Percentiles rank a stretch among this genome's conserved stretches.
Conservation (phyloP, 2,329 filamentous ascomycete species). For the Periglandula ipomoeae region DNA sequence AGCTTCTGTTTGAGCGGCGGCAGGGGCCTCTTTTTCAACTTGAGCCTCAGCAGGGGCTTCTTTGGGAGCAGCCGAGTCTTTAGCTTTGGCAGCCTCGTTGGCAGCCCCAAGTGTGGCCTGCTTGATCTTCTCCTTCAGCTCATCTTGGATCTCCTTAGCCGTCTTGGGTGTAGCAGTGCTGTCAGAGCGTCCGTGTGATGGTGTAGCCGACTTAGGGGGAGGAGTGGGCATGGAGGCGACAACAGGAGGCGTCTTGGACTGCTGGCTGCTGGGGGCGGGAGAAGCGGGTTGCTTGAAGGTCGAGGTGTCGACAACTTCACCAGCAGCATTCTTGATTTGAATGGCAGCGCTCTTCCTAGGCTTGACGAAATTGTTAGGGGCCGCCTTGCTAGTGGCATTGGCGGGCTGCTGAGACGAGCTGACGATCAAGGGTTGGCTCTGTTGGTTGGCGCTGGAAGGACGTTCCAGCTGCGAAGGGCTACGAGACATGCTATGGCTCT, state of each 20-base stretch:
- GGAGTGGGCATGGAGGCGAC: conserved; percentile 71
- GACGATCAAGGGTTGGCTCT: conserved; percentile 47
- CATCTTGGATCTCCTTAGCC: conserved; percentile 70
- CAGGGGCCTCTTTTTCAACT: conserved; percentile 11
- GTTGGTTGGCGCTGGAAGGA: conserved; percentile 56
- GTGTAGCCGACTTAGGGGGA: conserved; percentile 64
- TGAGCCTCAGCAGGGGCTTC: conserved; percentile 22
- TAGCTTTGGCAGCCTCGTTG: conserved; percentile 20
- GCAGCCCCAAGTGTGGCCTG: conserved; percentile 38
- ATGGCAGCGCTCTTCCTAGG: conserved; percentile 65
- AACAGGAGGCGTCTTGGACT: conserved; percentile 57
- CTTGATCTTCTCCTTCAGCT: conserved; percentile 73
- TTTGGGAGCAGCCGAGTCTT: conserved; percentile 18
- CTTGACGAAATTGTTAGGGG: conserved; percentile 38
- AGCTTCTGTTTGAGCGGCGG: not conserved
- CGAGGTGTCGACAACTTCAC: conserved; percentile 65
- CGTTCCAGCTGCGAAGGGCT: conserved; percentile 70
- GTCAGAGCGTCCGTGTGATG: conserved; percentile 61
- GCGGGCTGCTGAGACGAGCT: conserved; percentile 56
- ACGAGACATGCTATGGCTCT: conserved; percentile 68
- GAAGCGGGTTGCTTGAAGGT: conserved; percentile 49
- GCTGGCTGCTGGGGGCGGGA: conserved; percentile 43
- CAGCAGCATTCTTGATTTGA: conserved; percentile 73
- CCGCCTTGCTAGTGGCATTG: conserved; percentile 45
- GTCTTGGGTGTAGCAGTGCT: conserved; percentile 61